Conservation (phyloP, 495 filamentous ascomycete genomes). For the Penicillium crystallinum region DNA sequence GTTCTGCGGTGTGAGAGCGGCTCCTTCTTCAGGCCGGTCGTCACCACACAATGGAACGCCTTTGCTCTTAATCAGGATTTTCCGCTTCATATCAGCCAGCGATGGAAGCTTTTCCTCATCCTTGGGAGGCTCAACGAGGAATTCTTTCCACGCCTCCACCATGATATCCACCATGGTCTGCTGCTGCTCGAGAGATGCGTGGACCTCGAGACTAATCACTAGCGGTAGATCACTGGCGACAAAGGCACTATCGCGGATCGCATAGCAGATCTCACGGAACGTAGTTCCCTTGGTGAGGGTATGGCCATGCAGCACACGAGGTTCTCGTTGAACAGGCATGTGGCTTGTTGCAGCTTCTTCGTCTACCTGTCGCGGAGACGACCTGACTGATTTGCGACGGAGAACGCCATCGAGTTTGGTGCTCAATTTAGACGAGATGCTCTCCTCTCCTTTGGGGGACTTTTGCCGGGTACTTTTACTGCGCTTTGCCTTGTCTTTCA, state of each 20-base stretch:
- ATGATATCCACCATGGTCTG: slow-evolving; percentile 88
- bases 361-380: not conserved
- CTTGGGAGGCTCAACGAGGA: slow-evolving; percentile 57
- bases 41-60: slow-evolving; percentile 43
- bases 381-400: slow-evolving; percentile 16
- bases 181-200: slow-evolving; percentile 73
- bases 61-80: slow-evolving; percentile 91
- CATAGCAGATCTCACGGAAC: slow-evolving; percentile 77
- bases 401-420: slow-evolving; percentile 23
- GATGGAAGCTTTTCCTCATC: slow-evolving; percentile 54
- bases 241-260: slow-evolving; percentile 77
- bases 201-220: slow-evolving; percentile 86
- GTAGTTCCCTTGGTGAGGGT: slow-evolving; percentile 82
- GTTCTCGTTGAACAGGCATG: slow-evolving; percentile 50
- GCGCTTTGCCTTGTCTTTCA: slow-evolving; percentile 16
- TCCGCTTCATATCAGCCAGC: slow-evolving; percentile 59
- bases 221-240: slow-evolving; percentile 68
- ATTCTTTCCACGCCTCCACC: slow-evolving; percentile 64
- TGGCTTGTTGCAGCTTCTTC: slow-evolving; percentile 5
- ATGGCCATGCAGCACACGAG: slow-evolving; percentile 79
- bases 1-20: slow-evolving; percentile 12
- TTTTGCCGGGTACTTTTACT: slow-evolving; percentile 19
- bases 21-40: slow-evolving; percentile 27
- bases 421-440: slow-evolving; percentile 23
- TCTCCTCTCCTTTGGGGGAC: slow-evolving; percentile 8